Percentiles rank a stretch among this genome's conserved stretches.
Conservation (phyloP, 2,329 filamentous ascomycete genomes). For the Aspergillus fructus region DNA sequence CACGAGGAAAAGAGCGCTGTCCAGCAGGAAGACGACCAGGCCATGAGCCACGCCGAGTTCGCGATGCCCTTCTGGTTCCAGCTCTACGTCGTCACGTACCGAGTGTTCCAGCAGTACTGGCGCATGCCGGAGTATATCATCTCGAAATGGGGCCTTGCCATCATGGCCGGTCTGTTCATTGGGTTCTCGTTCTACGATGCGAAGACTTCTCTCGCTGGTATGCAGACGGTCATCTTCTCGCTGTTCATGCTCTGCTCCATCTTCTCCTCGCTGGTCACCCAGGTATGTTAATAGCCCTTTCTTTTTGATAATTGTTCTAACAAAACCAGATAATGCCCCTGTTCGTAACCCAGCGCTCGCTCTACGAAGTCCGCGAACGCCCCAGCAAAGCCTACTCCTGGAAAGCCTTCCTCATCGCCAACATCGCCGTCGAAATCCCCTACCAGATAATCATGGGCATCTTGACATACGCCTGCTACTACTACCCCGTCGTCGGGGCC, state of each 20-base stretch:
- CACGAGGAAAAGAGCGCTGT: slow-evolving; percentile 40
- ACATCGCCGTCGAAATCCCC: slow-evolving; percentile 80
- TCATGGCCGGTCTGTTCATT: slow-evolving; percentile 66
- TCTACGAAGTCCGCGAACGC: slow-evolving; percentile 83
- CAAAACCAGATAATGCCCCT: slow-evolving; percentile 63
- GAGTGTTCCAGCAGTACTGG: slow-evolving; percentile 89
- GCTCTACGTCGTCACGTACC: slow-evolving; percentile 63
- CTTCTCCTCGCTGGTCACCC: slow-evolving; percentile 50
- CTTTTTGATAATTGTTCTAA: no score
- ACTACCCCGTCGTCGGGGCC: neutral
- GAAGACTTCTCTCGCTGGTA: slow-evolving; percentile 68
- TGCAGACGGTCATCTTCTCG: slow-evolving; percentile 82
- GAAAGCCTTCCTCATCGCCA: slow-evolving; percentile 80
- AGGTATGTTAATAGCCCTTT: no score
- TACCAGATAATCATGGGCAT: slow-evolving; percentile 76
- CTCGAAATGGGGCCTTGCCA: slow-evolving; percentile 70
- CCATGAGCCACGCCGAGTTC: slow-evolving; percentile 56
- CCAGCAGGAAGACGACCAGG: neutral
- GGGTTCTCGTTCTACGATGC: slow-evolving; percentile 77
- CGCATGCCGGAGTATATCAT: slow-evolving; percentile 82
- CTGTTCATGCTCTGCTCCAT: slow-evolving; percentile 79
- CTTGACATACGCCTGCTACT: slow-evolving; percentile 43
- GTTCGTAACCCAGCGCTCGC: slow-evolving; percentile 75
- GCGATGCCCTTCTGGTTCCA: slow-evolving; percentile 70
- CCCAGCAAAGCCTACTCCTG: slow-evolving; percentile 82